Evolutionary conservation across 163 green algal species (phyloP).

Genomic region (Scenedesmus sp.): DNA sequence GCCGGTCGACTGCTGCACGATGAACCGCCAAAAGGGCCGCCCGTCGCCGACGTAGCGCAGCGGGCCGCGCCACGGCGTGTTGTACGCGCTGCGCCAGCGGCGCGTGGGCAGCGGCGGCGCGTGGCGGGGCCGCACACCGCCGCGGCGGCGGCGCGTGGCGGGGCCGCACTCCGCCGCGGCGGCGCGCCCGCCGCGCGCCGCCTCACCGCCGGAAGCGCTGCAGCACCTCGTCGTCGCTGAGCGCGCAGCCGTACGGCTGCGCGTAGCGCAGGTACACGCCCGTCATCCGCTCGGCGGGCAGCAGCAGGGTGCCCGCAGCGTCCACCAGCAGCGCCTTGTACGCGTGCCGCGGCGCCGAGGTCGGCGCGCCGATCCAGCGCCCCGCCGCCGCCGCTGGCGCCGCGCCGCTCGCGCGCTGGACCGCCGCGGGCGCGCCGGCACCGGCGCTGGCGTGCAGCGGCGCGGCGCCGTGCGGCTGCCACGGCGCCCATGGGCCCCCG

Average conservation of each 20-base stretch:
- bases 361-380: too few relatives aligned
- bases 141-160: not conserved
- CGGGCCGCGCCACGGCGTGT: conserved; percentile 63
- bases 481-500: not conserved
- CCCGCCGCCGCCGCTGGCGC: too few relatives aligned
- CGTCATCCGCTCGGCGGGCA: conserved; percentile 66
- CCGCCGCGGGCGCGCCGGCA: not conserved
- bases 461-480: not conserved
- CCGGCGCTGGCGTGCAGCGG: not conserved
- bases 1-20: conserved; percentile 69
- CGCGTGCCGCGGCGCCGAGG: too few relatives aligned
- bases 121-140: not conserved
- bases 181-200: not conserved
- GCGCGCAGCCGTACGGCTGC: conserved; percentile 49
- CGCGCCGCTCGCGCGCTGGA: too few relatives aligned
- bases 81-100: conserved; percentile 61
- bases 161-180: not conserved
- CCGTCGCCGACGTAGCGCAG: conserved; percentile 80
- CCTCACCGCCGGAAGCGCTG: conserved; percentile 56
- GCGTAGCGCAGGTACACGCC: conserved; percentile 74
- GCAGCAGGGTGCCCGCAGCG: conserved; percentile 73
- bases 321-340: conserved; percentile 67
- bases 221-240: conserved; percentile 65
- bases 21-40: conserved; percentile 59
- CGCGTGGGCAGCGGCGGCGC: not conserved